A percentile compares a stretch with the other conserved stretches of the same genome.
These are phyloP conservation scores for Mallotus nudiflorus DNA, from an alignment of 345 rosid species.

Conservation along the genomic window DNA sequence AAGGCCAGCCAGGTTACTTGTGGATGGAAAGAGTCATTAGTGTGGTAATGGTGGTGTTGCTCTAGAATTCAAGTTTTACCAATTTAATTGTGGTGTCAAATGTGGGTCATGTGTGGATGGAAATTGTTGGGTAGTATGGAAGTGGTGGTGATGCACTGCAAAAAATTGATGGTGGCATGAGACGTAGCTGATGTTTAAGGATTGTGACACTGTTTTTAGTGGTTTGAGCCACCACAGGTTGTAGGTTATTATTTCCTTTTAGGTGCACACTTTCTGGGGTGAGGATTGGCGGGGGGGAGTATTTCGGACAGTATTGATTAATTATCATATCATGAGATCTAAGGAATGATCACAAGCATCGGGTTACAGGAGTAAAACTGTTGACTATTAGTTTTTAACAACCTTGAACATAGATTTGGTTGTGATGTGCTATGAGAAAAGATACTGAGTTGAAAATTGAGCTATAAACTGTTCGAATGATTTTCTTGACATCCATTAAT, in stretches of 20 bases:
- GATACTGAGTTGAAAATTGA: neutral
- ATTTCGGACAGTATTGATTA: neutral
- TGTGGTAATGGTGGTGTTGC: slow-evolving; percentile 1
- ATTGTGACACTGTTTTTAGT: neutral
- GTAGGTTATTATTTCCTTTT: neutral
- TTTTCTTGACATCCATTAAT: neutral
- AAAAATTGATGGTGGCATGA: neutral
- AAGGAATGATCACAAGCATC: neutral
- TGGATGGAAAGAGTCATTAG: neutral
- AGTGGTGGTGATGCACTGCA: neutral
- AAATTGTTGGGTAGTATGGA: neutral
- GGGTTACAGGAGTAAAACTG: neutral
- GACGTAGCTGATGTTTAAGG: neutral
- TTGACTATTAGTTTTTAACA: neutral
- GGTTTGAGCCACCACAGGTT: neutral
- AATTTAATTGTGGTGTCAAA: neutral
- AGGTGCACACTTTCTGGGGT: neutral
- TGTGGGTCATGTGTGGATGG: neutral
- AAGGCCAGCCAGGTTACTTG: neutral
- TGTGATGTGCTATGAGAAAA: neutral
- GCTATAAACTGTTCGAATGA: neutral
- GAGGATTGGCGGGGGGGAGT: neutral
- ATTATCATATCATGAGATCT: neutral
- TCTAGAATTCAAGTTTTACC: neutral
- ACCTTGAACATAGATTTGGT: neutral